Conservation (phyloP, 2,329 filamentous ascomycete species). For the Hortaea sp. region DNA sequence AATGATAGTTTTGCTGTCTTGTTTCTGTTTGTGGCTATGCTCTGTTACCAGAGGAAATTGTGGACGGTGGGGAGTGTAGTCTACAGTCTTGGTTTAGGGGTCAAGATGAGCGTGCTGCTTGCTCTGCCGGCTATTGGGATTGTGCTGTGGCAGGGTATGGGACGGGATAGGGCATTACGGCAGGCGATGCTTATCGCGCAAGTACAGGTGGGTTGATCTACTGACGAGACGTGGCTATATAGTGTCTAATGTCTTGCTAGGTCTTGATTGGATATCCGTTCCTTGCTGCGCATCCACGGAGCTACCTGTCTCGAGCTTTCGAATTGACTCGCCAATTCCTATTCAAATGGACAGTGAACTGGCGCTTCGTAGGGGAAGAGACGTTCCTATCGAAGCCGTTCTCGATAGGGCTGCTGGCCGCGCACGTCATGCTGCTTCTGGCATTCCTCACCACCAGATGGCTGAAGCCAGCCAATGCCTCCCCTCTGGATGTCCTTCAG, state of each 20-base stretch:
- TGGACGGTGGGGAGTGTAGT: slow-evolving; percentile 65
- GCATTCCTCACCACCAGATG: slow-evolving; percentile 60
- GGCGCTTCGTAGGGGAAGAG: slow-evolving; percentile 85
- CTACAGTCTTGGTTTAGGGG: slow-evolving; percentile 72
- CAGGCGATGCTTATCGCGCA: slow-evolving; percentile 64
- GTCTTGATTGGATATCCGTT: slow-evolving; percentile 57
- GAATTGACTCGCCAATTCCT: slow-evolving; percentile 85
- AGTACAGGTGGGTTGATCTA: slow-evolving; percentile 52
- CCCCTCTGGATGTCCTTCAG: slow-evolving; percentile 45
- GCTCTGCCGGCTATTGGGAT: slow-evolving; percentile 70
- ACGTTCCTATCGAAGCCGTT: slow-evolving; percentile 65
- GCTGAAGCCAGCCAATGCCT: slow-evolving; percentile 57
- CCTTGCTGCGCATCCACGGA: slow-evolving; percentile 50
- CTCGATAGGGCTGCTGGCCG: slow-evolving; percentile 53
- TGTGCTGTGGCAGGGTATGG: slow-evolving; percentile 63
- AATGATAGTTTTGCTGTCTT: slow-evolving; percentile 87
- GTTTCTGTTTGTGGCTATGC: slow-evolving; percentile 75
- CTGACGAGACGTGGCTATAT: not conserved
- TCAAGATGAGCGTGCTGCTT: slow-evolving; percentile 89
- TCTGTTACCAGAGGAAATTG: slow-evolving; percentile 59
- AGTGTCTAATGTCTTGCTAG: slow-evolving; percentile 25
- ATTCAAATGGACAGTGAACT: slow-evolving; percentile 98
- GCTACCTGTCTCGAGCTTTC: slow-evolving; percentile 75
- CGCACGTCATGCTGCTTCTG: slow-evolving; percentile 56
- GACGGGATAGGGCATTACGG: slow-evolving; percentile 54